These are phyloP conservation scores for Zygosaccharomyces bailii DNA, from an alignment of 805 yeast genomes.

Conservation along the genomic window DNA sequence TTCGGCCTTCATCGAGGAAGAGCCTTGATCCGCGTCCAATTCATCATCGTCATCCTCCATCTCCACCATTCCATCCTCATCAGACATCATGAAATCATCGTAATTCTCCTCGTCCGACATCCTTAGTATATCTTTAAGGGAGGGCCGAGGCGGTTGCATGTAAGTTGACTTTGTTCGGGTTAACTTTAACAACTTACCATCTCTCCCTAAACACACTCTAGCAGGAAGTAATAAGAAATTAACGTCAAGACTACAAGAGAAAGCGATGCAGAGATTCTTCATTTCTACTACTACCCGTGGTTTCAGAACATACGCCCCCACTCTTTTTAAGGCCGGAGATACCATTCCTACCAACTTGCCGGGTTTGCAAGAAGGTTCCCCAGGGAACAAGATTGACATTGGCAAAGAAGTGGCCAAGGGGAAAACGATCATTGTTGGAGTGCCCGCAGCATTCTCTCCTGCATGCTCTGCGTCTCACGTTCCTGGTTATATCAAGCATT, in stretches of 20 bases:
- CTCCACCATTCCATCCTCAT: conserved; percentile 28
- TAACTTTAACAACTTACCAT: too few species aligned
- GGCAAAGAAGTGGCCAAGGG: conserved; percentile 47
- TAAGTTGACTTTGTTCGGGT: too few species aligned
- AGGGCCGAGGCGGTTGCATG: background rate
- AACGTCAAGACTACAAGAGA: too few species aligned
- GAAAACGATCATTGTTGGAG: conserved; percentile 55
- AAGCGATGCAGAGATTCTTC: conserved; percentile 2
- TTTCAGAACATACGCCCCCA: conserved; percentile 27
- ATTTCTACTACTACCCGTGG: conserved; percentile 16
- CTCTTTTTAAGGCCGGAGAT: conserved; percentile 53
- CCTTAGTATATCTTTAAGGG: background rate
- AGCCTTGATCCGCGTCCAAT: background rate
- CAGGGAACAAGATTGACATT: conserved; percentile 58
- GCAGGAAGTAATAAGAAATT: too few species aligned
- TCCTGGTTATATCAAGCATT: conserved; percentile 59
- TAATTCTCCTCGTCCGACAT: conserved; percentile 27
- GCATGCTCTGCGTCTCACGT: conserved; percentile 68
- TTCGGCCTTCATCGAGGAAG: conserved; percentile 4
- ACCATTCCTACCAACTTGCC: conserved; percentile 51
- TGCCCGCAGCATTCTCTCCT: conserved; percentile 85
- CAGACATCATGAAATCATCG: conserved; percentile 35
- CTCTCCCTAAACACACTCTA: too few species aligned
- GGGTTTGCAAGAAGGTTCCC: conserved; percentile 56
- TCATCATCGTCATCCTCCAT: conserved; percentile 26